Evolutionary conservation across 2,329 filamentous ascomycete genomes (phyloP).

Genomic region (Fusarium foetens): DNA sequence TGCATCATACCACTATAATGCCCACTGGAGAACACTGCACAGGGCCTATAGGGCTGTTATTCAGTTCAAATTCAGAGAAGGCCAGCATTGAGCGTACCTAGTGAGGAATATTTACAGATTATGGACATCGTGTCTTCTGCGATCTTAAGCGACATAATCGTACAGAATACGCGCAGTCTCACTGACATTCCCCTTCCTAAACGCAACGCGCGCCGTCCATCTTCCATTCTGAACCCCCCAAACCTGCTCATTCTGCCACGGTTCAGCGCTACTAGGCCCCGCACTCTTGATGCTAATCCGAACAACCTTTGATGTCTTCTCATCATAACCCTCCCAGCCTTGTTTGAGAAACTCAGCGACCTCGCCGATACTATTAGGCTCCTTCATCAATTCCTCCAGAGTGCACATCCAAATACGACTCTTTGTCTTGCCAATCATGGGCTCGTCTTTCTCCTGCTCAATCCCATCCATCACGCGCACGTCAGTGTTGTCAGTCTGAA

Average conservation of each 20-base stretch:
- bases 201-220: neutral
- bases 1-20: neutral
- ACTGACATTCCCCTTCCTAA: neutral
- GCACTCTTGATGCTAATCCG: neutral
- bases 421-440: neutral
- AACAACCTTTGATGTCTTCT: neutral
- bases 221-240: neutral
- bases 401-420: neutral
- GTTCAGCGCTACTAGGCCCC: neutral
- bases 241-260: neutral
- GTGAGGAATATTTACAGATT: neutral
- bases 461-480: neutral
- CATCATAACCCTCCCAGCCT: neutral
- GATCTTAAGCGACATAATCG: neutral
- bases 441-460: neutral
- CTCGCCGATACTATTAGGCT: neutral
- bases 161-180: neutral
- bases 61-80: neutral
- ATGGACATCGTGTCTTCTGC: neutral
- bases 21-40: neutral
- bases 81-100: neutral
- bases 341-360: neutral
- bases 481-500: neutral
- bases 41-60: neutral
- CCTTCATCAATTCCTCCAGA: neutral